Evolutionary conservation across 2,329 filamentous ascomycete genomes (phyloP).

Genomic region (Aspergillus versicolor): DNA sequence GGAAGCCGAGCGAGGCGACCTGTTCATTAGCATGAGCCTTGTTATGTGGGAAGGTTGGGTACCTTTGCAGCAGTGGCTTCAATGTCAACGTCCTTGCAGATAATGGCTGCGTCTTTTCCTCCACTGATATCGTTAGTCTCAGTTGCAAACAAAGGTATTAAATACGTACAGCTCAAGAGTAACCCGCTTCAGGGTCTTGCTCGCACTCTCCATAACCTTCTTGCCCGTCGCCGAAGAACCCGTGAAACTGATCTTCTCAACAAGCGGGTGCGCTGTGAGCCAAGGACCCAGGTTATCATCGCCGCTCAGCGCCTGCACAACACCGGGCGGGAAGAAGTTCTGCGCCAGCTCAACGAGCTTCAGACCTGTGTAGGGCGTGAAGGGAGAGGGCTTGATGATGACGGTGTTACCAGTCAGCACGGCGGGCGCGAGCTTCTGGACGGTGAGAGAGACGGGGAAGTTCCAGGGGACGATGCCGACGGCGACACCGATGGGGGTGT

Average conservation of each 20-base stretch:
- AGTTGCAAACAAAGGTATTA: not conserved
- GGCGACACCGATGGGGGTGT: conserved; percentile 41
- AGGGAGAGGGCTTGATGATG: conserved; percentile 54
- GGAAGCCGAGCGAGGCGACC: conserved; percentile 50
- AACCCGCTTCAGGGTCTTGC: conserved; percentile 54
- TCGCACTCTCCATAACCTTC: conserved; percentile 51
- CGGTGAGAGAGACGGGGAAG: conserved; percentile 44
- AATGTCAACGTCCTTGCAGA: conserved; percentile 55
- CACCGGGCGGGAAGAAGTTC: conserved; percentile 53
- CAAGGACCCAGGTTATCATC: conserved; percentile 54
- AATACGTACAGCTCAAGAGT: conserved; percentile 46
- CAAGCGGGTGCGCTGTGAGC: conserved; percentile 54
- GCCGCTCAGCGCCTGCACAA: conserved; percentile 57
- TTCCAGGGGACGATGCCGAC: conserved; percentile 64
- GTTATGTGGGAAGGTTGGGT: no score
- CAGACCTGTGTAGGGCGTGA: conserved; percentile 55
- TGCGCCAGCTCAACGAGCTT: conserved; percentile 54
- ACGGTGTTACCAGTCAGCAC: conserved; percentile 54
- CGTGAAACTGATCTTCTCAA: conserved; percentile 60
- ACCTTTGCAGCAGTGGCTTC: conserved; percentile 42
- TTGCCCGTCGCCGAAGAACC: conserved; percentile 55
- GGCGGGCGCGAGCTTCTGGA: conserved; percentile 52
- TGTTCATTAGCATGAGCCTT: conserved; percentile 10
- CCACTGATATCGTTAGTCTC: conserved; percentile 28
- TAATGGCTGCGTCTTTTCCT: conserved; percentile 57